phyloP scores from a whole-genome alignment of 2,329 filamentous ascomycete genomes.

The Albophoma yamanashiensis region DNA sequence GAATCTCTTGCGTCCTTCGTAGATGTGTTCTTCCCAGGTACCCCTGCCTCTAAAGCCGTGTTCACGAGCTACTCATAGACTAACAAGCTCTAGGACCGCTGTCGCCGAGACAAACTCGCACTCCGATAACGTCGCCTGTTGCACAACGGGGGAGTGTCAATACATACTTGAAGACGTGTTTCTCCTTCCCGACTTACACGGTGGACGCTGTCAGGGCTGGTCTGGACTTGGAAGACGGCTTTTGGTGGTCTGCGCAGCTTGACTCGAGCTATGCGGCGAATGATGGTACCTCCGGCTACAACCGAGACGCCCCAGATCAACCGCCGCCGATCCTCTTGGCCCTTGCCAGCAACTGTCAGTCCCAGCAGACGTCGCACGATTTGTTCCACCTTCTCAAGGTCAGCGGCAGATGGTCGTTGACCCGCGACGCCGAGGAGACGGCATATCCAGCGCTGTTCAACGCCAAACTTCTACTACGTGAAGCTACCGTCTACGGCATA shows the following conservation, averaged over 20 bases:
- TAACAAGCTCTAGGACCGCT: conserved; percentile 24
- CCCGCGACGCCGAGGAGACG: conserved; percentile 36
- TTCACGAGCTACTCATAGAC: background rate
- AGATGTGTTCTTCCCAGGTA: conserved; percentile 40
- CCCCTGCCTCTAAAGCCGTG: conserved; percentile 1
- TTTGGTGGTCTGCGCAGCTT: conserved; percentile 47
- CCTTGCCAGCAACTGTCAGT: conserved; percentile 41
- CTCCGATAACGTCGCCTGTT: conserved; percentile 38
- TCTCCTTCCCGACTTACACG: conserved; percentile 28
- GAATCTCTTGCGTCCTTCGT: conserved; percentile 34
- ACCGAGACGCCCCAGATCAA: conserved; percentile 24
- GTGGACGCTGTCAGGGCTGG: conserved; percentile 30
- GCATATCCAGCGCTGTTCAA: conserved; percentile 39
- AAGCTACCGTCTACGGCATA: conserved; percentile 43
- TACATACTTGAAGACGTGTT: conserved; percentile 37
- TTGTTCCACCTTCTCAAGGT: conserved; percentile 41
- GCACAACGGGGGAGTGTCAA: conserved; percentile 39
- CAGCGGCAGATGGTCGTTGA: conserved; percentile 36
- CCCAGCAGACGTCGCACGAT: conserved; percentile 35
- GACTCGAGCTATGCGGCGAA: conserved; percentile 15
- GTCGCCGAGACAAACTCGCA: conserved; percentile 38
- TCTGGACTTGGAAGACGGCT: conserved; percentile 43
- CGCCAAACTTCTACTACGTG: conserved; percentile 44
- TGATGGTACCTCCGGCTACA: conserved; percentile 6
- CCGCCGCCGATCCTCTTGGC: conserved; percentile 39